phyloP scores from a whole-genome alignment of 352 stramenopile genomes.

The Aphanomyces euteiches region DNA sequence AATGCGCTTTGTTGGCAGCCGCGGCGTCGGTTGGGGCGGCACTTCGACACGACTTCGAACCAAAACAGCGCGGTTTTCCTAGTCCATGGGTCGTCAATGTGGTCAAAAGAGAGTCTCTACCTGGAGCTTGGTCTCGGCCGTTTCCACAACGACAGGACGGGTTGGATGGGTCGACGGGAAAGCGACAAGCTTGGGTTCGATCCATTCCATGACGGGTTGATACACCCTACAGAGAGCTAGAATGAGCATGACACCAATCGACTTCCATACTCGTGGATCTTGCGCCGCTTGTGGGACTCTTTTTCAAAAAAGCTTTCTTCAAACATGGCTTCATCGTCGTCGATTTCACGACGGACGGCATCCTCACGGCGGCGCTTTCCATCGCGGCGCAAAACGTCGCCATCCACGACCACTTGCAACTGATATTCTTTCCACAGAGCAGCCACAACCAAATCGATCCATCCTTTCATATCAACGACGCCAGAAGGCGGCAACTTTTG shows the following conservation, averaged over 20 bases:
- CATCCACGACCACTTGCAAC: background rate
- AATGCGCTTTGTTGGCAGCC: slow-evolving; percentile 6
- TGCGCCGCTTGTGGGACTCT: no score
- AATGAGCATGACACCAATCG: no score
- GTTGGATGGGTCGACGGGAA: background rate
- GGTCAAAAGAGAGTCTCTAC: background rate
- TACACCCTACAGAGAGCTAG: background rate
- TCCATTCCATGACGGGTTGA: slow-evolving; percentile 11
- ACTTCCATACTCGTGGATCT: no score
- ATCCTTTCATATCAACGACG: background rate
- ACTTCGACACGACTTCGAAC: background rate
- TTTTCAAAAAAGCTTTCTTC: no score
- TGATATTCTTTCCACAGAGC: slow-evolving; percentile 8
- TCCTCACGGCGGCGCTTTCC: background rate
- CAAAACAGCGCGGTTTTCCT: background rate
- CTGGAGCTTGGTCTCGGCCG: background rate
- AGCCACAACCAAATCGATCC: background rate
- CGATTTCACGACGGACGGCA: background rate
- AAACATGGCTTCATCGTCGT: background rate
- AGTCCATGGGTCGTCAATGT: background rate
- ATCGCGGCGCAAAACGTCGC: background rate
- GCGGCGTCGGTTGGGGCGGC: slow-evolving; percentile 6
- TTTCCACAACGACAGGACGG: background rate
- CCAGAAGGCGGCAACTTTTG: background rate
- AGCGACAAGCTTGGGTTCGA: background rate